Base-by-base conservation (phyloP, 140 eudicot genomes). In the Flaveria floridana region DNA sequence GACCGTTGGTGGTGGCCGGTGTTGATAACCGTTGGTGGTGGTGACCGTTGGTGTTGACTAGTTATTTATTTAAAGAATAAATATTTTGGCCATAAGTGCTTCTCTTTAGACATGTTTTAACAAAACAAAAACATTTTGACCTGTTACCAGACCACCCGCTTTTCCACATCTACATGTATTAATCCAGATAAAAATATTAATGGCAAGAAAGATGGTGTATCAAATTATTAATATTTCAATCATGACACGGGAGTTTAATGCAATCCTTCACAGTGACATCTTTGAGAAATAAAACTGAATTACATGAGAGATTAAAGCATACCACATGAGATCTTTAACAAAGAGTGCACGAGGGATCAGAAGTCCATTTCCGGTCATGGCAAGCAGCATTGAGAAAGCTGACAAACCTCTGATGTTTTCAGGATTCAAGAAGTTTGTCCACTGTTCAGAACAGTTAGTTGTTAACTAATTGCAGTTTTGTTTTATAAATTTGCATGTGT, bases 281-380 rank as follows among this genome's bases (percentile, higher is more conserved):
- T 39, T 65, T 47, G 65, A 70, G 70, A 55, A 62, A 30, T 11
- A 46, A 46, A 18, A 73, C n/a, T 61, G 23, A 80, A 65, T 30
- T 19, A 62, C 5, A 61, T 59, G 37, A 30, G 18, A 62, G 78
- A 63, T 68, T 28, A 9, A 72, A 58, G 61, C 85, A 66, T 91
- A 94, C 99, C 99, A 94, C 99, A 94, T 94, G 56, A 94, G 82
- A 83, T 94, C 99, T 52, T 96, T 94, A 70, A 81, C 89, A 68
- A 90, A 85, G 70, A 94, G 91, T 63, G 99, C 96, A 42, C 99
- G 97, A 30, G 99, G 99, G 61, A 94, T 87, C 90, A 94, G 30
- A 47, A 94, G 91, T 68, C 97, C 99, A 58, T 94, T 94, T 48
- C 99, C 99, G 19, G 82, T 81, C 97, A 94, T 88, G 47, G 96